Percentiles rank a stretch among this genome's conserved stretches.
phyloP scores from a whole-genome alignment of 2,329 filamentous ascomycete genomes.

The Furcasterigmium furcatum region DNA sequence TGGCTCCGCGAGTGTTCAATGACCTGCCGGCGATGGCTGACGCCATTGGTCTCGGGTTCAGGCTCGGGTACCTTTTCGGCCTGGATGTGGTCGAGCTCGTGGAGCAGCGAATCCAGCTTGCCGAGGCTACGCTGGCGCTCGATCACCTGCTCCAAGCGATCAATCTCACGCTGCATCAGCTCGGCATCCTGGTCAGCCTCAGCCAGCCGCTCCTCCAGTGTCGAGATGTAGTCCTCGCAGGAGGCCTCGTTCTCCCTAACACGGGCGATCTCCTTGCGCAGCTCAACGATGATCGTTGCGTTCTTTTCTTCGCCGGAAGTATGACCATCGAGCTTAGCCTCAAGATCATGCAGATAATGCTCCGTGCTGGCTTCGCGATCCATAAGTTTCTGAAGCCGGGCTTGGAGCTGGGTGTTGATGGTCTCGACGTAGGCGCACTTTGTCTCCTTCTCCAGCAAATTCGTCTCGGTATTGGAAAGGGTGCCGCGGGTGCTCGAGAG shows the following conservation, averaged over 20 bases:
- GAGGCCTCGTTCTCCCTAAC: conserved; percentile 86
- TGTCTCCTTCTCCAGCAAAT: conserved; percentile 85
- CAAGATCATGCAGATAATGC: conserved; percentile 87
- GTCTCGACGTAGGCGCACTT: conserved; percentile 92
- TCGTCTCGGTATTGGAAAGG: conserved; percentile 81
- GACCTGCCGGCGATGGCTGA: conserved; percentile 38
- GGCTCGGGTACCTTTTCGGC: conserved; percentile 45
- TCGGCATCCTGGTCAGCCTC: conserved; percentile 96
- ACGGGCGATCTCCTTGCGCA: conserved; percentile 87
- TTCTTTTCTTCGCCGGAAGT: conserved; percentile 93
- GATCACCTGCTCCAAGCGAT: conserved; percentile 89
- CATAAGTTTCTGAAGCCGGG: conserved; percentile 86
- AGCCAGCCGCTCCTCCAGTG: conserved; percentile 88
- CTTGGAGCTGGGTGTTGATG: conserved; percentile 83
- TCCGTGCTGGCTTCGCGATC: conserved; percentile 92
- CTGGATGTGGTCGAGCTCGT: conserved; percentile 81
- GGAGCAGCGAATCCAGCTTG: conserved; percentile 86
- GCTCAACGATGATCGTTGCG: conserved; percentile 75
- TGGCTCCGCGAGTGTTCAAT: conserved; percentile 52
- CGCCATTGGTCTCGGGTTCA: conserved; percentile 34
- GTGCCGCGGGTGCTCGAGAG: conserved; percentile 84
- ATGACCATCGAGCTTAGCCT: conserved; percentile 85
- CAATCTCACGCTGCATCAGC: conserved; percentile 94
- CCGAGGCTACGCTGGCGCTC: conserved; percentile 93
- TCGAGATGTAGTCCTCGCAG: conserved; percentile 96